Evolutionary conservation across 2,329 filamentous ascomycete species (phyloP), one percentile per base, ranked within the genome.

Genomic region (Fusarium nodosum): DNA sequence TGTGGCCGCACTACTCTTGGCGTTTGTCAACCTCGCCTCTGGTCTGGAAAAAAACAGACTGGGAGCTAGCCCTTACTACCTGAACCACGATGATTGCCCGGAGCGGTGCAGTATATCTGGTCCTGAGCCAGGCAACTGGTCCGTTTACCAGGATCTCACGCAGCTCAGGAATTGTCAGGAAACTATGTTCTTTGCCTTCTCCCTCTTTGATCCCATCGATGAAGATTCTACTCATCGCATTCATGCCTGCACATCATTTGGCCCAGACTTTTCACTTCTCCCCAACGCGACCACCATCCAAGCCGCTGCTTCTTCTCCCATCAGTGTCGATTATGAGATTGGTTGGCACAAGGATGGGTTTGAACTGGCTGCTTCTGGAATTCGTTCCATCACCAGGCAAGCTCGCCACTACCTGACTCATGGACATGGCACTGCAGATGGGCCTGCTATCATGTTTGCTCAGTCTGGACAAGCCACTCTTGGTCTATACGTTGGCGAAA

Each of bases 341-440:
- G 36, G 50, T 7, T 53, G 50, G 50, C 12, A 30, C 5, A 18
- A 31, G 4, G 48, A 31, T 3, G 26, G 48, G 2, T 18, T 41
- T 12, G 26, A n/a, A 22, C 24, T 52, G 26, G 48, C 48, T 55
- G 22, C 41, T 15, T 13, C 34, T 36, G 48, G 48, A 12, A 41
- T 52, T 16, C 48, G 48, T 52, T 52, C 48, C n/a, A 22, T 52
- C 15, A 52, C 48, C 13, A 52, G 34, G 7, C 48, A 52, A 13
- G 36, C 48, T 52, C 48, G 36, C 13, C 34, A 12, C 6, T 52
- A 39, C 48, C 36, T 52, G 24, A 52, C n/a, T 22, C 34, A 52
- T 30, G 36, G 48, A 18, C 48, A 52, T 8, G 48, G 26, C 1
- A 7, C 24, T 5, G 1, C 26, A 10, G n/a, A 39, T 18, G 18